Evolutionary conservation across 805 yeast genomes (phyloP).

Genomic region (Candida takata): DNA sequence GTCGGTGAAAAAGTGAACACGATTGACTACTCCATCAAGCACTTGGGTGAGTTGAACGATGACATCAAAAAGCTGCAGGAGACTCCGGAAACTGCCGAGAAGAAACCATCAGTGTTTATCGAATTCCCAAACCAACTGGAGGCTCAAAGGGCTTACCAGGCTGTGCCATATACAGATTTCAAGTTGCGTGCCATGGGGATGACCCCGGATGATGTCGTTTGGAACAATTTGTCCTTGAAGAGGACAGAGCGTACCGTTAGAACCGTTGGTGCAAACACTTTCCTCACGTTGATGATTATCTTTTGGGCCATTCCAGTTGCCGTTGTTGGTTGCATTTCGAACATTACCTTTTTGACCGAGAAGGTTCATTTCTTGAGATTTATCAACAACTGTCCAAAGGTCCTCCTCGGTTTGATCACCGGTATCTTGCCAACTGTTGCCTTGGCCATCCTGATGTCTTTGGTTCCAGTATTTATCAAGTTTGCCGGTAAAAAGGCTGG

Average conservation of each 20-base stretch:
- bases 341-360: slow-evolving; percentile 65
- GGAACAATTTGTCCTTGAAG: slow-evolving; percentile 66
- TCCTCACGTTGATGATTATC: slow-evolving; percentile 61
- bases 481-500: slow-evolving; percentile 74
- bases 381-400: slow-evolving; percentile 64
- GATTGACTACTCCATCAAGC: slow-evolving; percentile 61
- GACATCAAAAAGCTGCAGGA: slow-evolving; percentile 45
- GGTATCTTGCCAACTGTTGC: slow-evolving; percentile 80
- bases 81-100: slow-evolving; percentile 40
- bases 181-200: slow-evolving; percentile 46
- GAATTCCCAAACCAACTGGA: slow-evolving; percentile 82
- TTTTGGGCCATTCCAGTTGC: slow-evolving; percentile 98
- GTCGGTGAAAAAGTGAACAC: slow-evolving; percentile 84
- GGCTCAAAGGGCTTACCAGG: slow-evolving; percentile 84
- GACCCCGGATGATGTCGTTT: slow-evolving; percentile 76
- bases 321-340: slow-evolving; percentile 92
- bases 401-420: slow-evolving; percentile 75
- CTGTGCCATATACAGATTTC: slow-evolving; percentile 48
- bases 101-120: slow-evolving; percentile 50
- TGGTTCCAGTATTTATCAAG: slow-evolving; percentile 80
- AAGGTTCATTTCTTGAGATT: slow-evolving; percentile 70
- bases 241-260: slow-evolving; percentile 51
- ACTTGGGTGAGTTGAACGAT: slow-evolving; percentile 59
- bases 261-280: slow-evolving; percentile 50
- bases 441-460: slow-evolving; percentile 74